Evolutionary conservation across 441 rosid species (phyloP), one percentile per base, ranked within the genome.

Genomic region (Flueggea neowawraea): DNA sequence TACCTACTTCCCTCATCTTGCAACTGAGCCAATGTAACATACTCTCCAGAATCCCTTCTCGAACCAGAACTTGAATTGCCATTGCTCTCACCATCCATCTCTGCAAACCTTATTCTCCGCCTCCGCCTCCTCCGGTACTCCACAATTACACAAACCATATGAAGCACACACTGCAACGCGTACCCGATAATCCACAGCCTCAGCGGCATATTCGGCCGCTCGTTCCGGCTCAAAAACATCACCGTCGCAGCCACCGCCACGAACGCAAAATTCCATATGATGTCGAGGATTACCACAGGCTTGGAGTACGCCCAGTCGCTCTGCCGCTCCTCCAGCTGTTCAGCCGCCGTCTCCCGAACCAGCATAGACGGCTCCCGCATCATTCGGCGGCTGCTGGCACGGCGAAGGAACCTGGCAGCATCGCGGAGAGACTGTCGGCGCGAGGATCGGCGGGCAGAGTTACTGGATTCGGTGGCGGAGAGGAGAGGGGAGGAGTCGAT

Each of bases 241-340:
- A 88, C 92, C 47, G 78, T 76, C 7, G 64, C 64, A 1, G 96
- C 96, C 64, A 82, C 89, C 10, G 86, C 92, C 55, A 95, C 88
- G 52, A 95, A 95, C 5, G 90, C 92, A 22, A 91, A 72, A 69
- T 95, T 95, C 99, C 96, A 95, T 0, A 91, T 57, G 54, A 91
- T 75, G 59, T 91, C 98, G 6, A 95, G 92, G 55, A 95, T 69
- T 67, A 95, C 99, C 64, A 91, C 99, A 12, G 98, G 98, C 82
- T 86, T 89, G 57, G 99, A 95, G 71, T 91, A 95, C 32, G 99
- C 95, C 98, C 99, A 95, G 69, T 89, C 95, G 62, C 95, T 91
- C 82, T 91, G 99, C 48, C 99, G 85, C 81, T 91, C 96, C 81
- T 95, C 97, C 22, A 95, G 79, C 79, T 91, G 96, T 84, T 91